Conservation (phyloP, 2,329 filamentous ascomycete genomes). For the Phialemonium atrogriseum region DNA sequence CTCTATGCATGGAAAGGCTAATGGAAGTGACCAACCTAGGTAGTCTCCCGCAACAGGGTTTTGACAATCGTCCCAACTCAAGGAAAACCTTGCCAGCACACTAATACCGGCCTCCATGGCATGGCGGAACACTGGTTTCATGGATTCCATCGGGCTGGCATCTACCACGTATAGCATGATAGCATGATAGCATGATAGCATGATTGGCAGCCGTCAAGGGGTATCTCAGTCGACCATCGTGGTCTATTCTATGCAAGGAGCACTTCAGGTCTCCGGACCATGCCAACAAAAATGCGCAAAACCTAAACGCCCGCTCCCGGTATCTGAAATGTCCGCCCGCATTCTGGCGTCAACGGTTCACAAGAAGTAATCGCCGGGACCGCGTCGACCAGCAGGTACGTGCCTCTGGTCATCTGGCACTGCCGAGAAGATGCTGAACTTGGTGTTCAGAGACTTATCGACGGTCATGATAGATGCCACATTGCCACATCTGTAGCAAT, state of each 20-base stretch:
- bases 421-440: constrained; percentile 86
- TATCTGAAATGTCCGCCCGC: background rate
- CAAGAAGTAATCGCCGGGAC: constrained; percentile 64
- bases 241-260: background rate
- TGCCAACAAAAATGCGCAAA: background rate
- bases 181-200: too few relatives aligned
- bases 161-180: too few relatives aligned
- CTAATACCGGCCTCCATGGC: too few relatives aligned
- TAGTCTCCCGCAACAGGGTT: too few relatives aligned
- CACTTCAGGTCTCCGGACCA: background rate
- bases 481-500: constrained; percentile 92
- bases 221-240: background rate
- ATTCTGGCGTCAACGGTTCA: constrained; percentile 22
- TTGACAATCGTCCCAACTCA: too few relatives aligned
- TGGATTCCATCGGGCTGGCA: too few relatives aligned
- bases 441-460: constrained; percentile 73
- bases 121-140: too few relatives aligned
- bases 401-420: constrained; percentile 81
- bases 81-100: too few relatives aligned
- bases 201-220: too few relatives aligned
- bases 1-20: too few relatives aligned
- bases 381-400: constrained; percentile 62
- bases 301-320: background rate
- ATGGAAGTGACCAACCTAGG: too few relatives aligned
- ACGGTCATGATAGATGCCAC: constrained; percentile 95